A percentile compares a stretch with the other conserved stretches of the same genome.
phyloP scores from a whole-genome alignment of 2,329 filamentous ascomycete species.

The Massarina eburnea region DNA sequence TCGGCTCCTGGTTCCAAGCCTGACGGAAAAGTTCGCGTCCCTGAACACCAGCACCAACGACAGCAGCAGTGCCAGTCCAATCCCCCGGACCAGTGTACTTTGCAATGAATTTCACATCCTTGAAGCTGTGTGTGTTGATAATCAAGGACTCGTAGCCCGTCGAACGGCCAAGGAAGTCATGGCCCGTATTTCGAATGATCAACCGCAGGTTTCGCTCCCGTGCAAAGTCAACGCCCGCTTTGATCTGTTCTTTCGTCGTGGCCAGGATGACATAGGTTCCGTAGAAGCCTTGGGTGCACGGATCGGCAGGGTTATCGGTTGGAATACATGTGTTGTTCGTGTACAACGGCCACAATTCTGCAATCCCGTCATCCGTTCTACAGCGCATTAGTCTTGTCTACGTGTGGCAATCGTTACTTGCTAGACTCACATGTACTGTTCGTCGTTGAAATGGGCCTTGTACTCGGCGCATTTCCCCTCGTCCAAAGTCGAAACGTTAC shows the following conservation, averaged over 20 bases:
- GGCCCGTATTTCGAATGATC: constrained; percentile 39
- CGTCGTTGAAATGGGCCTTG: constrained; percentile 28
- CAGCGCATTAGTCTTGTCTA: constrained; percentile 2
- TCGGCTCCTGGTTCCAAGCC: constrained; percentile 31
- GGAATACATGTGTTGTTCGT: constrained; percentile 40
- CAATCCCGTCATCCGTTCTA: constrained; percentile 37
- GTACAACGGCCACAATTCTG: constrained; percentile 34
- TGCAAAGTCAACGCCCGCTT: constrained; percentile 38
- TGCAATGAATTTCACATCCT: constrained; percentile 30
- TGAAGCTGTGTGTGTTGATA: constrained; percentile 43
- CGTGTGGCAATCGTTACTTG: neutral
- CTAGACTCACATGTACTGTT: constrained; percentile 34
- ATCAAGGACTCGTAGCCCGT: constrained; percentile 37
- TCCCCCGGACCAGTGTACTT: constrained; percentile 34
- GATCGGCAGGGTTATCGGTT: constrained; percentile 22
- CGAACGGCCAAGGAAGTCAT: constrained; percentile 41
- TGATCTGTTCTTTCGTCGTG: constrained; percentile 35
- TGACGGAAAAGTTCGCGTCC: constrained; percentile 35
- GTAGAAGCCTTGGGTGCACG: constrained; percentile 37
- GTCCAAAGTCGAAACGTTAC: constrained; percentile 26
- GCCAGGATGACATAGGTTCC: constrained; percentile 38
- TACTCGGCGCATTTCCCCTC: constrained; percentile 28
- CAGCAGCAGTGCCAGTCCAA: constrained; percentile 36
- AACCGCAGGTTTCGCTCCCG: constrained; percentile 33
- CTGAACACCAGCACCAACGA: constrained; percentile 39